These are phyloP conservation scores for Ophiosphaerella herpotricha DNA, from an alignment of 2,329 filamentous ascomycete species.

Conservation along the genomic window DNA sequence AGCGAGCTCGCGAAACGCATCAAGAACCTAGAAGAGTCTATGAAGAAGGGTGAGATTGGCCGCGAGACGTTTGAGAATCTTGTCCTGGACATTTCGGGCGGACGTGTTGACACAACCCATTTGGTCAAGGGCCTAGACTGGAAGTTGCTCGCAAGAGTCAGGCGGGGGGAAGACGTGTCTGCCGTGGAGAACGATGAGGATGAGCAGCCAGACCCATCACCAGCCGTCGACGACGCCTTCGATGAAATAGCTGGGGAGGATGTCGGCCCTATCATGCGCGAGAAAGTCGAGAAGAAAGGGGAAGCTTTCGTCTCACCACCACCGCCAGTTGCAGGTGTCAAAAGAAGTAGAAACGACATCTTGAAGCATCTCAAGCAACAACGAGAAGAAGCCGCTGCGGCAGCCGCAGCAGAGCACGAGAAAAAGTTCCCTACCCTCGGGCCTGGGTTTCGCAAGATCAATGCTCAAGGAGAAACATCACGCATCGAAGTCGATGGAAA, in stretches of 20 bases:
- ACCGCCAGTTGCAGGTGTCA: constrained; percentile 53
- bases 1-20: constrained; percentile 68
- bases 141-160: constrained; percentile 72
- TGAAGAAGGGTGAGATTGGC: constrained; percentile 85
- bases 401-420: constrained; percentile 49
- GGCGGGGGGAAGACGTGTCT: constrained; percentile 65
- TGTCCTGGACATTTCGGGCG: constrained; percentile 76
- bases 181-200: constrained; percentile 41
- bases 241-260: constrained; percentile 66
- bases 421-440: constrained; percentile 54
- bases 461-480: constrained; percentile 54
- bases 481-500: constrained; percentile 61
- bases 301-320: constrained; percentile 49
- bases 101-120: constrained; percentile 79
- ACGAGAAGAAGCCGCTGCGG: constrained; percentile 51
- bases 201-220: constrained; percentile 28
- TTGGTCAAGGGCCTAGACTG: constrained; percentile 91
- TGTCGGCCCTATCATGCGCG: constrained; percentile 68
- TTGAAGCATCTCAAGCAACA: constrained; percentile 63
- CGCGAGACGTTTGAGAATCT: constrained; percentile 76
- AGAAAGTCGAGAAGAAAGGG: constrained; percentile 60
- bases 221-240: constrained; percentile 52
- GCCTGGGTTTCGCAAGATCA: constrained; percentile 60
- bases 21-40: constrained; percentile 76
- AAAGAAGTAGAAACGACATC: constrained; percentile 63